phyloP scores from a whole-genome alignment of 768 basidiomycete genomes.

The Phaffia australis region DNA sequence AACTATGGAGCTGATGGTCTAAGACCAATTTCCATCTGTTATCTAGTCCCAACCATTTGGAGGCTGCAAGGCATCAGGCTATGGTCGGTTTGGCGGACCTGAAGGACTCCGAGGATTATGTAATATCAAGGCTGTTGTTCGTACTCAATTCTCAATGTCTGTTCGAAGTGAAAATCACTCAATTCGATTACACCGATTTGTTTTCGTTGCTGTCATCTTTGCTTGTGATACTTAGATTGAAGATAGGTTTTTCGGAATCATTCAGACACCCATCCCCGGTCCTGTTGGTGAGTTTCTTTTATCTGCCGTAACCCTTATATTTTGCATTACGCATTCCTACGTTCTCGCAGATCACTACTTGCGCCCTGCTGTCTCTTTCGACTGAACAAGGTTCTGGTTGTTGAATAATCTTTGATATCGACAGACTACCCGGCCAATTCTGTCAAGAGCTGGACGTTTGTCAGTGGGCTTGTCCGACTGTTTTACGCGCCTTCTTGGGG shows the following conservation, averaged over 20 bases:
- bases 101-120: constrained; percentile 85
- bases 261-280: constrained; percentile 76
- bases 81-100: constrained; percentile 88
- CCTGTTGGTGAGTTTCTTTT: constrained; percentile 47
- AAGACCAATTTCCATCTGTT: no score
- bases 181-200: constrained; percentile 13
- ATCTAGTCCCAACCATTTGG: constrained; percentile 68
- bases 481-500: constrained; percentile 2
- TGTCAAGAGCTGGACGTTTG: constrained; percentile 9
- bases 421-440: constrained; percentile 20
- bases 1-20: no score
- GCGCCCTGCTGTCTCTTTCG: not conserved
- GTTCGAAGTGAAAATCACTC: constrained; percentile 67
- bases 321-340: not conserved
- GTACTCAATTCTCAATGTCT: constrained; percentile 73
- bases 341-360: not conserved
- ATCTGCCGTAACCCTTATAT: not conserved
- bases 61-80: constrained; percentile 79
- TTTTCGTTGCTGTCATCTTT: not conserved
- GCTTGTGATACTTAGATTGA: constrained; percentile 47
- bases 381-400: no score
- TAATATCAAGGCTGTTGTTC: constrained; percentile 74
- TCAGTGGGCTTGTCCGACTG: constrained; percentile 15
- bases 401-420: no score
- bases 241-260: constrained; percentile 71